These are phyloP conservation scores for Trichoderma citrinoviride DNA, from an alignment of 2,329 filamentous ascomycete genomes.

Conservation along the genomic window DNA sequence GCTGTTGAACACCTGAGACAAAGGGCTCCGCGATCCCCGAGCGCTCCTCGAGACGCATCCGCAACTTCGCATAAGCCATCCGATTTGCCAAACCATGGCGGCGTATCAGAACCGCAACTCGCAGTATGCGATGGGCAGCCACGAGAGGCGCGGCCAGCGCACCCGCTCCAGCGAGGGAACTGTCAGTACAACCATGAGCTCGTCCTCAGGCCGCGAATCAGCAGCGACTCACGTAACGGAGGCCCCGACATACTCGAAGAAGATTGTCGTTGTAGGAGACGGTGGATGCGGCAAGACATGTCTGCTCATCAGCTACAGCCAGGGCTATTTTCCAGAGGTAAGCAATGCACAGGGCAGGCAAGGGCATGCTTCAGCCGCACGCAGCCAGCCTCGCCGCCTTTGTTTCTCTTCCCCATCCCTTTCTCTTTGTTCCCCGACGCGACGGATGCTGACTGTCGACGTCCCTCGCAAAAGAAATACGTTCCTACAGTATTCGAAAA, in stretches of 20 bases:
- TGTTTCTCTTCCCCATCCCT: not conserved
- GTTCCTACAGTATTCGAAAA: constrained; percentile 99
- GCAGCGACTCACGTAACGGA: constrained; percentile 83
- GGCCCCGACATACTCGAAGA: constrained; percentile 92
- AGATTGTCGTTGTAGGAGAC: constrained; percentile 97
- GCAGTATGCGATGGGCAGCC: constrained; percentile 44
- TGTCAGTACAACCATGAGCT: constrained; percentile 79
- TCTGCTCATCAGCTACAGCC: constrained; percentile 95
- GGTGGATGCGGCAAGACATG: constrained; percentile 99
- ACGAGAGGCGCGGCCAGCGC: constrained; percentile 48
- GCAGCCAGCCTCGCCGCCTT: not conserved
- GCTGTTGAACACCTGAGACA: constrained; percentile 6
- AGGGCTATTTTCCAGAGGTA: constrained; percentile 99
- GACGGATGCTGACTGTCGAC: not conserved
- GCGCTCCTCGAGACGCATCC: constrained; percentile 5
- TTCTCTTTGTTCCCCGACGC: not conserved
- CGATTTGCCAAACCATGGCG: constrained; percentile 45
- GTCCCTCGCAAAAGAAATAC: constrained; percentile 76
- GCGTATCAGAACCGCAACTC: constrained; percentile 55
- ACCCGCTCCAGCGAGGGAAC: constrained; percentile 82
- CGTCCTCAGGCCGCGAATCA: constrained; percentile 71
- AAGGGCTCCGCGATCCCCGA: not conserved
- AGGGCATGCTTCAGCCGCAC: not conserved
- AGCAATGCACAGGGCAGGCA: too few relatives aligned
- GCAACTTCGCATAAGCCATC: not conserved